These are phyloP conservation scores for Spongispora temasekensis DNA, from an alignment of 1,284 basidiomycete genomes.

Conservation along the genomic window DNA sequence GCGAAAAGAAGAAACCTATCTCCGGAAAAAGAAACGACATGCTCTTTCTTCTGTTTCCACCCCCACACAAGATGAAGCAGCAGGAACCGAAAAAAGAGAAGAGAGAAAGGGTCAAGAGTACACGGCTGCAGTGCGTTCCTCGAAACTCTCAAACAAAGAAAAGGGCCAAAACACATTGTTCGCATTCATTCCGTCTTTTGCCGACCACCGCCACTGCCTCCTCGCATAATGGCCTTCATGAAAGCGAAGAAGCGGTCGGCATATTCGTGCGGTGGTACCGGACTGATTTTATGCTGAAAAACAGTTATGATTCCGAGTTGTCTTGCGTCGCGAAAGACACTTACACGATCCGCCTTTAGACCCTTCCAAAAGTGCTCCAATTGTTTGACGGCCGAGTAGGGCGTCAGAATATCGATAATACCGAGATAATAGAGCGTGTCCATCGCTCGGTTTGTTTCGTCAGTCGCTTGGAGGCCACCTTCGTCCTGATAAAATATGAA, in stretches of 20 bases:
- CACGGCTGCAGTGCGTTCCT: slow-evolving; percentile 6
- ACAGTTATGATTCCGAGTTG: background rate
- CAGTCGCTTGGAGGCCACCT: slow-evolving; percentile 88
- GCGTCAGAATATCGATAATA: slow-evolving; percentile 93
- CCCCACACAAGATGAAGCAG: slow-evolving; percentile 24
- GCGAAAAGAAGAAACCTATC: slow-evolving; percentile 4
- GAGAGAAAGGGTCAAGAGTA: slow-evolving; percentile 2
- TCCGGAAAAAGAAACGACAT: slow-evolving; percentile 4
- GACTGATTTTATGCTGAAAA: slow-evolving; percentile 87
- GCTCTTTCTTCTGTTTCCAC: background rate
- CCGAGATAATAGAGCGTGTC: slow-evolving; percentile 93
- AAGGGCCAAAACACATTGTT: background rate
- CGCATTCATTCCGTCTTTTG: slow-evolving; percentile 52
- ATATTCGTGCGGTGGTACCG: slow-evolving; percentile 85
- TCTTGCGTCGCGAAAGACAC: slow-evolving; percentile 26
- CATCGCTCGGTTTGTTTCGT: slow-evolving; percentile 76
- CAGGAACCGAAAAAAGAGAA: slow-evolving; percentile 1
- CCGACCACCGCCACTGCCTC: slow-evolving; percentile 66
- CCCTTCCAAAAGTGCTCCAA: slow-evolving; percentile 94
- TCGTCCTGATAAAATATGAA: slow-evolving; percentile 98
- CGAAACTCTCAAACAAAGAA: slow-evolving; percentile 5
- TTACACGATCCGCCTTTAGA: slow-evolving; percentile 79
- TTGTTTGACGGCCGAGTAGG: slow-evolving; percentile 80
- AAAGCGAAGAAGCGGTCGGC: slow-evolving; percentile 86
- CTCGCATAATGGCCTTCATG: slow-evolving; percentile 85